A percentile compares a stretch with the other conserved stretches of the same genome.
Evolutionary conservation across 73 alveolate genomes (phyloP).

Genomic region (Stentor coeruleus): DNA sequence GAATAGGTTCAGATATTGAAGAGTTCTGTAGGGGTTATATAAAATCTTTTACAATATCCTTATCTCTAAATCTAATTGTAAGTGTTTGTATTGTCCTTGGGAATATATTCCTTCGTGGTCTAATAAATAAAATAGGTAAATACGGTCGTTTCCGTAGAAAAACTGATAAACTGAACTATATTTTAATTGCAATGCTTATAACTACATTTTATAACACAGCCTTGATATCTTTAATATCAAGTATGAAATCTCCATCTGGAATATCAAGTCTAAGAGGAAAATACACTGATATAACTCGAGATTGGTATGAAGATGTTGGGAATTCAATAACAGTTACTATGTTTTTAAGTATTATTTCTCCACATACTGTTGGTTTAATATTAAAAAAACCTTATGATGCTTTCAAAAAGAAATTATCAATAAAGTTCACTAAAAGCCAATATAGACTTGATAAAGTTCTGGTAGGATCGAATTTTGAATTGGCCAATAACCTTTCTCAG

Average conservation of each 20-base stretch:
- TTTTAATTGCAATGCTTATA: too few relatives aligned
- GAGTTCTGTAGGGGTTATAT: too few relatives aligned
- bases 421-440: background rate
- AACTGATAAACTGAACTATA: background rate
- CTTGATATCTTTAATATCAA: too few relatives aligned
- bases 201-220: background rate
- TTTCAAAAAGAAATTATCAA: too few relatives aligned
- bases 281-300: background rate
- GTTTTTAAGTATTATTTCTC: background rate
- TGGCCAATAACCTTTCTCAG: background rate
- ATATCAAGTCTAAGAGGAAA: background rate
- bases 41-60: too few relatives aligned
- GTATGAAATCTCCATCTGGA: background rate
- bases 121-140: background rate
- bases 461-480: background rate
- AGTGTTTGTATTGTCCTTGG: too few relatives aligned
- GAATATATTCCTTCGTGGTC: too few relatives aligned
- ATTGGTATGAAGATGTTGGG: background rate
- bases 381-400: background rate
- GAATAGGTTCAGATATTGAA: too few relatives aligned
- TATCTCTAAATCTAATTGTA: too few relatives aligned
- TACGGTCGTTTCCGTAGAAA: background rate
- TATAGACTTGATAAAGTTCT: too few relatives aligned
- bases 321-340: background rate
- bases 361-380: background rate